Conservation (phyloP, 345 rosid genomes). For the Anacardium occidentale region DNA sequence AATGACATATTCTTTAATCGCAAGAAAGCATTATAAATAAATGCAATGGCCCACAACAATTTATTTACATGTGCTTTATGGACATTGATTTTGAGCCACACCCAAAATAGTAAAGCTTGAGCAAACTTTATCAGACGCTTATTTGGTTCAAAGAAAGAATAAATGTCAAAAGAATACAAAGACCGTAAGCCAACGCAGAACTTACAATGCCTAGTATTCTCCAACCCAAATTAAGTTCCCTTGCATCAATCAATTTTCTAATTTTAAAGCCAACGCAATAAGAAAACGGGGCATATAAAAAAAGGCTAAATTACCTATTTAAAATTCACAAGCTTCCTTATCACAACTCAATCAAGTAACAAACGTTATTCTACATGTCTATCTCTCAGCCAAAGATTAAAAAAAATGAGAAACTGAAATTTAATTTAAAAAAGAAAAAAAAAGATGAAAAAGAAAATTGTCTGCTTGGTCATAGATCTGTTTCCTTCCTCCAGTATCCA, state of each 20-base stretch:
- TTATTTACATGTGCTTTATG: no score
- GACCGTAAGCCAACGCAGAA: neutral
- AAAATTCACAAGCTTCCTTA: conserved; percentile 33
- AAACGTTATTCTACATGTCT: conserved; percentile 45
- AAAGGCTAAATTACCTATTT: conserved; percentile 14
- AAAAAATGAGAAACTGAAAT: conserved; percentile 5
- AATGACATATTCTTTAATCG: conserved; percentile 39
- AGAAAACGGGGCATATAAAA: neutral
- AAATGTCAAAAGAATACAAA: no score
- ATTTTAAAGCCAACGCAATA: neutral
- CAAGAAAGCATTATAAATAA: no score
- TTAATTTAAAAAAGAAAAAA: neutral
- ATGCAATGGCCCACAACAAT: conserved; percentile 37
- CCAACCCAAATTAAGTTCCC: no score
- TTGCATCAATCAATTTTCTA: neutral
- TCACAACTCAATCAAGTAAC: conserved; percentile 30
- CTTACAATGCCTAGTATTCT: neutral
- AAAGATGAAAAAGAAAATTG: conserved; percentile 12
- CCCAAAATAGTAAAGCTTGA: no score
- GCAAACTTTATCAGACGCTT: no score
- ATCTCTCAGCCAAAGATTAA: conserved; percentile 40
- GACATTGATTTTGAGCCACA: no score
- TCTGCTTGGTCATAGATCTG: conserved; percentile 17
- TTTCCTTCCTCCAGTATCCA: conserved; percentile 11
- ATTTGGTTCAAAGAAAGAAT: no score